A percentile compares a stretch with the other conserved stretches of the same genome.
These are phyloP conservation scores for Chytriomyces sp. DNA, from an alignment of 192 early-diverging fungal species.

Conservation along the genomic window DNA sequence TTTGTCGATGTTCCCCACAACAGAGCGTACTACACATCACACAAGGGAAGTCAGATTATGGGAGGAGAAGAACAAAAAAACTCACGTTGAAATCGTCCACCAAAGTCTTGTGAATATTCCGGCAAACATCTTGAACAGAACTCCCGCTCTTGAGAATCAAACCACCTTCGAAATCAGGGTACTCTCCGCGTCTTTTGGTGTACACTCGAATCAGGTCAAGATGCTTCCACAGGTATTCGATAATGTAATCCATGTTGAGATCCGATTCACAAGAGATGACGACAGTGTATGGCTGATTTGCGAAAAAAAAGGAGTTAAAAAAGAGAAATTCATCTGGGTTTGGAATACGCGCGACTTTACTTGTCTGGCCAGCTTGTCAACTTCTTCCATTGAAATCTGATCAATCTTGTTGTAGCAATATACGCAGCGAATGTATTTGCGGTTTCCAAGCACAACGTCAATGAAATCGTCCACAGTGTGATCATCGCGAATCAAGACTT, in stretches of 20 bases:
- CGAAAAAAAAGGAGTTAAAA: neutral
- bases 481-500: constrained; percentile 96
- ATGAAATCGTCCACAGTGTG: constrained; percentile 96
- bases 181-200: constrained; percentile 95
- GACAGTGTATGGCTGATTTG: constrained; percentile 75
- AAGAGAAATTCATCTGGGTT: neutral
- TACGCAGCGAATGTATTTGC: constrained; percentile 93
- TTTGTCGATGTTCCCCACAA: constrained; percentile 97
- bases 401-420: constrained; percentile 98
- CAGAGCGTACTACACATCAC: constrained; percentile 72
- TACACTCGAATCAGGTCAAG: constrained; percentile 90
- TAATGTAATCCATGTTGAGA: constrained; percentile 89
- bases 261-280: constrained; percentile 91
- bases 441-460: constrained; percentile 97
- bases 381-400: constrained; percentile 90
- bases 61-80: no score
- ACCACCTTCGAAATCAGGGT: constrained; percentile 90
- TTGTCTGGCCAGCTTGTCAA: constrained; percentile 88
- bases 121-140: constrained; percentile 67
- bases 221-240: constrained; percentile 90
- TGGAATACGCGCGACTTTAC: neutral
- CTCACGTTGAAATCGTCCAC: constrained; percentile 78
- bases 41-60: constrained; percentile 5
- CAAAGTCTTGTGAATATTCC: constrained; percentile 86
- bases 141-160: constrained; percentile 76